Evolutionary conservation across 2,329 filamentous ascomycete genomes (phyloP).

Genomic region (Metarhizium anisopliae): DNA sequence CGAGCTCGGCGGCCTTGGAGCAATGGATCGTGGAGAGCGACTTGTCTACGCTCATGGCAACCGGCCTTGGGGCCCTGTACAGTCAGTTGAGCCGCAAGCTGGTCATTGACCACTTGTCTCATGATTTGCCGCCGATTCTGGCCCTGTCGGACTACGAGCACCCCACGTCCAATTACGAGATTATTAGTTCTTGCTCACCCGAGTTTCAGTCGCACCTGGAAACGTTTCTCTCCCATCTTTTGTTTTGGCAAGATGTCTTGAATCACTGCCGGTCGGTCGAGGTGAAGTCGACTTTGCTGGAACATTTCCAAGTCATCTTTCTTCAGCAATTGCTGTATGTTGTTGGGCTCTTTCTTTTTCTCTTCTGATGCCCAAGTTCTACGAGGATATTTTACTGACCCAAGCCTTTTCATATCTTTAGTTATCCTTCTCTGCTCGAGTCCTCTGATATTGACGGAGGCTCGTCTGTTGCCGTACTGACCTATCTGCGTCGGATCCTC

Average conservation of each 20-base stretch:
- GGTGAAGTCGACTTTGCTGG: constrained; percentile 84
- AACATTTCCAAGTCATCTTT: constrained; percentile 96
- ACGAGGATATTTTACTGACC: background rate
- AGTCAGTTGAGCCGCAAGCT: constrained; percentile 65
- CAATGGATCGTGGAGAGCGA: constrained; percentile 98
- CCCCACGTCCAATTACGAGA: constrained; percentile 57
- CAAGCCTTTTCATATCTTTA: constrained; percentile 23
- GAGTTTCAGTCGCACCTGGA: constrained; percentile 81
- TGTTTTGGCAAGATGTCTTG: constrained; percentile 97
- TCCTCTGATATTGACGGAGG: constrained; percentile 96
- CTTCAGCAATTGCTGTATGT: constrained; percentile 83
- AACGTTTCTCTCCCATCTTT: constrained; percentile 86
- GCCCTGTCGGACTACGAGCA: constrained; percentile 83
- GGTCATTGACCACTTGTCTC: constrained; percentile 66
- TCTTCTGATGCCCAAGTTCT: too few species aligned
- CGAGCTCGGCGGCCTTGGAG: constrained; percentile 72
- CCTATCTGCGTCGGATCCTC: constrained; percentile 82
- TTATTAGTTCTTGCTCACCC: constrained; percentile 63
- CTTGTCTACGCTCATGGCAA: constrained; percentile 93
- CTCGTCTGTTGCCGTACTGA: constrained; percentile 90
- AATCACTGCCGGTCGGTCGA: constrained; percentile 90
- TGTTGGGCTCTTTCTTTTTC: background rate
- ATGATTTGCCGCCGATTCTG: constrained; percentile 72
- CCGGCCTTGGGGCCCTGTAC: constrained; percentile 72
- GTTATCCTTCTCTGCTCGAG: constrained; percentile 90